phyloP scores from a whole-genome alignment of 345 rosid species.

The Noccaea bulbosa region DNA sequence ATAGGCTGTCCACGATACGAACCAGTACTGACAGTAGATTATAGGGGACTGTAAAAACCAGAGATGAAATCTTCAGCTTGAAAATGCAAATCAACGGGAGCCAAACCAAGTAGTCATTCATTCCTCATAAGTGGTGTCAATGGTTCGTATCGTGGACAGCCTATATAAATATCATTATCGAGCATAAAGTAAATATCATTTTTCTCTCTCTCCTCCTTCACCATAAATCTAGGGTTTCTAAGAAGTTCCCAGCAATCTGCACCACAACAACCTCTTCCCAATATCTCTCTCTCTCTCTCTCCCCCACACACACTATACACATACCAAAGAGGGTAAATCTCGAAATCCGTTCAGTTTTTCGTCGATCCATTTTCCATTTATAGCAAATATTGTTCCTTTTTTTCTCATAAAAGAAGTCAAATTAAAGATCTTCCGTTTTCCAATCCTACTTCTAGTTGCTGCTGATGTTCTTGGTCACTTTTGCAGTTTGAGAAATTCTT shows the following conservation, averaged over 20 bases:
- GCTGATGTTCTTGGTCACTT: conserved; percentile 25
- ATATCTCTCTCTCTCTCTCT: conserved; percentile 9
- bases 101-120: too few species aligned
- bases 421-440: neutral
- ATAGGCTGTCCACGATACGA: too few species aligned
- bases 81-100: too few species aligned
- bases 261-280: conserved; percentile 26
- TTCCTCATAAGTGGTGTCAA: too few species aligned
- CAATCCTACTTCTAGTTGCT: neutral
- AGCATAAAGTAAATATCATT: neutral
- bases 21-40: too few species aligned
- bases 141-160: too few species aligned
- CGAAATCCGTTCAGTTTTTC: conserved; percentile 25
- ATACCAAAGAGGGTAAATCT: conserved; percentile 35
- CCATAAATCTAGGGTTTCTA: conserved; percentile 58
- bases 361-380: conserved; percentile 46
- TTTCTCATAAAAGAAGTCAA: neutral
- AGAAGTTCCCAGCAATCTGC: conserved; percentile 22
- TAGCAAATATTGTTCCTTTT: conserved; percentile 29
- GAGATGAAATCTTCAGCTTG: too few species aligned
- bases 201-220: neutral
- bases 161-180: neutral
- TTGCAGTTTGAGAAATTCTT: neutral
- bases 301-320: neutral
- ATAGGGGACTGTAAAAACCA: too few species aligned